These are phyloP conservation scores for Paramarasmius palmivorus DNA, from an alignment of 1,284 basidiomycete species.

Conservation along the genomic window DNA sequence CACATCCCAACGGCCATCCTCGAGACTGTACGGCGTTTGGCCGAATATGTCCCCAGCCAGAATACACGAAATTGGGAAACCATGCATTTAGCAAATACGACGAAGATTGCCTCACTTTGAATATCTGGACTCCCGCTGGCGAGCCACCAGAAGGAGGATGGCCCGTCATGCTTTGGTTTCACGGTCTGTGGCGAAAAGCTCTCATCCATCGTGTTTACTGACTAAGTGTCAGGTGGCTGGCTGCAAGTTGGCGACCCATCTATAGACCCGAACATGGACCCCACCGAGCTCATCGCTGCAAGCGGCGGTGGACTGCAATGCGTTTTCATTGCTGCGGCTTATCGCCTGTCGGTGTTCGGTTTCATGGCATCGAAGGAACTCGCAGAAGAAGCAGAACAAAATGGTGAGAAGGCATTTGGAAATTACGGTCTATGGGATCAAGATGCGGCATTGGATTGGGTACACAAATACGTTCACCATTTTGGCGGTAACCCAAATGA, in stretches of 20 bases:
- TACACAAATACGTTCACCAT: constrained; percentile 9
- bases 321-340: constrained; percentile 14
- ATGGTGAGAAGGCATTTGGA: constrained; percentile 10
- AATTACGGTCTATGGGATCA: constrained; percentile 19
- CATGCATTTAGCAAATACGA: constrained; percentile 11
- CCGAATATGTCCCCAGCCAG: constrained; percentile 15
- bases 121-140: constrained; percentile 15
- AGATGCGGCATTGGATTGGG: constrained; percentile 12
- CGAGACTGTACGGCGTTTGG: constrained; percentile 16
- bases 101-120: constrained; percentile 13
- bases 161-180: constrained; percentile 19
- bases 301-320: constrained; percentile 14
- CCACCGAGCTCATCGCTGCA: constrained; percentile 13
- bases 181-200: neutral
- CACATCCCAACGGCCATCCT: constrained; percentile 5
- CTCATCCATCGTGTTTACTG: neutral
- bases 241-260: constrained; percentile 16
- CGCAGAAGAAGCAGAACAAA: constrained; percentile 12
- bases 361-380: constrained; percentile 16
- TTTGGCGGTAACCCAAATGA: constrained; percentile 16
- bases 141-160: constrained; percentile 15
- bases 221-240: constrained; percentile 12
- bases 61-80: constrained; percentile 13
- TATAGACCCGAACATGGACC: constrained; percentile 14
- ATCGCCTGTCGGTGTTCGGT: constrained; percentile 15